Percentiles rank a stretch among this genome's conserved stretches.
phyloP scores from a whole-genome alignment of 2,329 filamentous ascomycete species.

The Paecilomyces variotii region DNA sequence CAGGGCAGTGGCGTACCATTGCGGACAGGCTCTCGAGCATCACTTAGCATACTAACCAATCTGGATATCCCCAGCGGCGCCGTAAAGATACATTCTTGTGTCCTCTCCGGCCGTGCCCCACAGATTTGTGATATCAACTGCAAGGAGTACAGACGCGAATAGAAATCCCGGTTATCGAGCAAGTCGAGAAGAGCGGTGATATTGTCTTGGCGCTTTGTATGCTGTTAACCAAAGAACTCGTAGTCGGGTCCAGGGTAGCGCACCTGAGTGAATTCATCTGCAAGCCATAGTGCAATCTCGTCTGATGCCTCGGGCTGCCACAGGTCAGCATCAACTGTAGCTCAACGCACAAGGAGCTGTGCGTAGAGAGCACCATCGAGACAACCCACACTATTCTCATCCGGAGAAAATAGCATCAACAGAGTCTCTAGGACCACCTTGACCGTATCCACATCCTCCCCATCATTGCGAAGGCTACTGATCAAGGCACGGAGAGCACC shows the following conservation, averaged over 20 bases:
- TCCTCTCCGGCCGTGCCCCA: slow-evolving; percentile 76
- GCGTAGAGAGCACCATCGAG: slow-evolving; percentile 2
- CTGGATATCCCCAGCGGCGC: slow-evolving; percentile 83
- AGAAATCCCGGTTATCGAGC: slow-evolving; percentile 79
- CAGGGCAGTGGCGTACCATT: slow-evolving; percentile 48
- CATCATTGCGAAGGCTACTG: slow-evolving; percentile 73
- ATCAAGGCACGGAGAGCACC: slow-evolving; percentile 87
- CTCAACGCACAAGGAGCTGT: background rate
- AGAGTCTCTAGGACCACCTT: slow-evolving; percentile 93
- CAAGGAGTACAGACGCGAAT: slow-evolving; percentile 81
- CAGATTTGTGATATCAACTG: slow-evolving; percentile 84
- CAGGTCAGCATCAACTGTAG: slow-evolving; percentile 13
- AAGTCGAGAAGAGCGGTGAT: slow-evolving; percentile 85
- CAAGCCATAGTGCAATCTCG: slow-evolving; percentile 90
- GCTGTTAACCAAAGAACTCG: slow-evolving; percentile 39
- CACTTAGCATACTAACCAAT: slow-evolving; percentile 75
- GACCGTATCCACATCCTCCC: slow-evolving; percentile 90
- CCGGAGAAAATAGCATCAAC: slow-evolving; percentile 77
- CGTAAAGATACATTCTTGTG: slow-evolving; percentile 87
- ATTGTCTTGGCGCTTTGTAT: slow-evolving; percentile 76
- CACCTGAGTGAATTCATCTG: slow-evolving; percentile 94
- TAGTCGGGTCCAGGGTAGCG: slow-evolving; percentile 12
- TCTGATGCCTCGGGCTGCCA: slow-evolving; percentile 82
- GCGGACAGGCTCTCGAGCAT: slow-evolving; percentile 75
- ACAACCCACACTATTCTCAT: slow-evolving; percentile 49